Evolutionary conservation across 2,329 filamentous ascomycete genomes (phyloP), one percentile per base, ranked within the genome.

Genomic region (Colletotrichum liriopes): DNA sequence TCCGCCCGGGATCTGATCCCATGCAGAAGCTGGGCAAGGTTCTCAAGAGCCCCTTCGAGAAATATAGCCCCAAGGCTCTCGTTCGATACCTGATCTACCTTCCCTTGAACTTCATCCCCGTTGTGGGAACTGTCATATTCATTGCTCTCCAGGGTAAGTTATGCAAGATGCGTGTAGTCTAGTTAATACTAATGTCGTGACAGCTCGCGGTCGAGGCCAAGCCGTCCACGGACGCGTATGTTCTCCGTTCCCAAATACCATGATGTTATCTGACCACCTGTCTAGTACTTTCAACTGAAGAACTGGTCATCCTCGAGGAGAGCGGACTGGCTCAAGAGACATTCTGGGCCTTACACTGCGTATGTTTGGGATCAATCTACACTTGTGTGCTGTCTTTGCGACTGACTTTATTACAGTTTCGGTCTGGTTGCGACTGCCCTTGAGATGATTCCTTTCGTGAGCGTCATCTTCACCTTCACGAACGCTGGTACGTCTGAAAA

Each of bases 231-330:
- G 83, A 49, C 84, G 89, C 63, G 89, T 91, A 82, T 77, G 87
- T 81, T 43, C 18, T 18, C 26, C 2, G 26, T n/a, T 35, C 1
- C 20, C 56, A 32, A 20, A 20, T 37, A n/a, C 41, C 16, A 32
- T 26, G 62, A 32, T 8, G 43, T 37, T 60, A 58, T 47, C 66
- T 72, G n/a, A 72, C 54, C 12, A 12, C 39, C 5, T 3, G 20
- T 81, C 4, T 81, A 96, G 83, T 98, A 98, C 83, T 98, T 98
- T 81, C 94, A 97, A 84, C 87, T 98, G 73, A 98, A 98, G 84
- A 89, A 90, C 59, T 97, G 94, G 94, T 89, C 89, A 54, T 82
- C 86, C 37, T 84, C 85, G 14, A 89, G 94, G 81, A 89, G 86
- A 77, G 87, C 90, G 58, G 87, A 91, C 60, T 97, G 92, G 87